phyloP scores from a whole-genome alignment of 768 basidiomycete genomes.

The Phaffia australis region DNA sequence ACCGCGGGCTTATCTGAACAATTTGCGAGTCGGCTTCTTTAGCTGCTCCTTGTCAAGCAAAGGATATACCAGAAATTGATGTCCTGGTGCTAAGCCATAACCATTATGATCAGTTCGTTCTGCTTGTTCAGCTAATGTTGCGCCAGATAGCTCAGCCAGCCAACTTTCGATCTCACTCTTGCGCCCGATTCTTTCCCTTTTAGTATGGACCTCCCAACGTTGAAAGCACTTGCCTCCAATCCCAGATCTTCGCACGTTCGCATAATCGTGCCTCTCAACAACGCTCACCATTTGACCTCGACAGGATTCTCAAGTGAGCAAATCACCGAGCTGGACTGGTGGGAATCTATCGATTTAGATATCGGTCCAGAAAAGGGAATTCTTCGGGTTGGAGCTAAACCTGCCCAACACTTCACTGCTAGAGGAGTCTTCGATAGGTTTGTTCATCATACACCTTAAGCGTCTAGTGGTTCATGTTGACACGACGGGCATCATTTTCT shows the following conservation, averaged over 20 bases:
- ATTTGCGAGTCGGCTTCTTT: background rate
- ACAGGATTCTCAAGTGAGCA: slow-evolving; percentile 41
- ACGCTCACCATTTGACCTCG: slow-evolving; percentile 41
- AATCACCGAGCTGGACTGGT: slow-evolving; percentile 56
- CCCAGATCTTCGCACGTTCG: slow-evolving; percentile 37
- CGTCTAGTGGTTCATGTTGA: background rate
- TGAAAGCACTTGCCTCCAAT: slow-evolving; percentile 36
- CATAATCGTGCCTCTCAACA: slow-evolving; percentile 54
- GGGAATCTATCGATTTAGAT: slow-evolving; percentile 42
- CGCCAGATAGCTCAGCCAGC: background rate
- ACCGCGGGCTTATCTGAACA: background rate
- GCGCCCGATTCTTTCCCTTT: slow-evolving; percentile 24
- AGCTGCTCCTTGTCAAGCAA: slow-evolving; percentile 45
- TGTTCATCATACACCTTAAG: background rate
- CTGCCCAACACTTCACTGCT: slow-evolving; percentile 55
- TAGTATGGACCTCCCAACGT: slow-evolving; percentile 44
- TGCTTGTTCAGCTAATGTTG: slow-evolving; percentile 13
- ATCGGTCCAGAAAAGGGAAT: slow-evolving; percentile 25
- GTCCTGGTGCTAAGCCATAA: slow-evolving; percentile 52
- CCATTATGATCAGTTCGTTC: slow-evolving; percentile 36
- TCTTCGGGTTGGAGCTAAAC: slow-evolving; percentile 35
- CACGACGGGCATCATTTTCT: slow-evolving; percentile 21
- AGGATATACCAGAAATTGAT: slow-evolving; percentile 53
- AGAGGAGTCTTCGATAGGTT: slow-evolving; percentile 47
- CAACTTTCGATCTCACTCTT: slow-evolving; percentile 12